Percentiles rank a stretch among this genome's conserved stretches.
These are phyloP conservation scores for Aspergillus sp. DNA, from an alignment of 2,329 filamentous ascomycete species.

Conservation along the genomic window DNA sequence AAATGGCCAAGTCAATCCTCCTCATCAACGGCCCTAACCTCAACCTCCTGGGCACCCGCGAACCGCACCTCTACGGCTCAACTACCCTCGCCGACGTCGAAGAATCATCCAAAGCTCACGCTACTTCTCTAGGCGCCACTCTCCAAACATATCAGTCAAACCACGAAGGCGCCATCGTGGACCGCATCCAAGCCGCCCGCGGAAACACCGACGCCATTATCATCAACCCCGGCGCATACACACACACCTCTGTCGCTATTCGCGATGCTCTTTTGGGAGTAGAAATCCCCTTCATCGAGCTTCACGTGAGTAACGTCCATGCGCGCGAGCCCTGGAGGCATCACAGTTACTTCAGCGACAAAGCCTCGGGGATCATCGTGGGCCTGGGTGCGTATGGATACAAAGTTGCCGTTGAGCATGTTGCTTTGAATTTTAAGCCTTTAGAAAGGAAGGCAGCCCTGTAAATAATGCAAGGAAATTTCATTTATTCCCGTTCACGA, in stretches of 20 bases:
- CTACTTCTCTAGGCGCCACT: slow-evolving; percentile 47
- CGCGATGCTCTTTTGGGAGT: slow-evolving; percentile 72
- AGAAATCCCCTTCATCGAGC: slow-evolving; percentile 70
- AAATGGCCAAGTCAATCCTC: slow-evolving; percentile 54
- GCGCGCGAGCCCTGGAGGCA: slow-evolving; percentile 67
- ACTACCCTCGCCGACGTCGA: slow-evolving; percentile 67
- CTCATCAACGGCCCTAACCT: slow-evolving; percentile 82
- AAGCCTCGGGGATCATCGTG: slow-evolving; percentile 71
- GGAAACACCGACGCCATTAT: slow-evolving; percentile 59
- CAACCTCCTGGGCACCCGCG: slow-evolving; percentile 73
- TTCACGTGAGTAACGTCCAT: slow-evolving; percentile 77
- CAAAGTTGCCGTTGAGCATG: slow-evolving; percentile 58
- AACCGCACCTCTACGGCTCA: slow-evolving; percentile 71
- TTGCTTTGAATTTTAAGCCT: slow-evolving; percentile 38
- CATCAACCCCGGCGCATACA: slow-evolving; percentile 74
- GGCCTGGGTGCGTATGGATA: slow-evolving; percentile 66
- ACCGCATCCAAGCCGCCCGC: slow-evolving; percentile 69
- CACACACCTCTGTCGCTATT: slow-evolving; percentile 73
- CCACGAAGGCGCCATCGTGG: slow-evolving; percentile 72
- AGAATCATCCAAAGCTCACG: slow-evolving; percentile 50
- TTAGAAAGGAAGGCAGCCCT: slow-evolving; percentile 27
- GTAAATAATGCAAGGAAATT: slow-evolving; percentile 4
- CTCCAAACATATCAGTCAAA: slow-evolving; percentile 71
- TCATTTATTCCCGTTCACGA: neutral
- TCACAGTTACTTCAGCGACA: slow-evolving; percentile 72